These are phyloP conservation scores for Baeospora myosura DNA, from an alignment of 1,284 basidiomycete genomes.

Conservation along the genomic window DNA sequence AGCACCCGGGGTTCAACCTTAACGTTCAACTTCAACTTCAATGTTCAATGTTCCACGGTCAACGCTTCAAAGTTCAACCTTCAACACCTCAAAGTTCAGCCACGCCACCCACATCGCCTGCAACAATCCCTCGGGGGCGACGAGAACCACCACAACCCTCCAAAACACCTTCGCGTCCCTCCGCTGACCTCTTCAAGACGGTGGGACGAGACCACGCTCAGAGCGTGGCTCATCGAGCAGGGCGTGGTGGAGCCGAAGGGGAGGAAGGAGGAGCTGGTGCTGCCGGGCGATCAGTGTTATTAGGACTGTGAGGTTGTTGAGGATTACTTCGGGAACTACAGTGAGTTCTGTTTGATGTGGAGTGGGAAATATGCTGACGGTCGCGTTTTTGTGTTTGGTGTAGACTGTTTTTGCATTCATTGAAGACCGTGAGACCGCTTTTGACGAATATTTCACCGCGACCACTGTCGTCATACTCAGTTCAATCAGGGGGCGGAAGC, in stretches of 20 bases:
- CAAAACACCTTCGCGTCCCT: slow-evolving; percentile 60
- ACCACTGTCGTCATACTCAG: no score
- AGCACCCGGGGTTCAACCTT: no score
- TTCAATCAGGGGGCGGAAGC: no score
- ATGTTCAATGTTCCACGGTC: no score
- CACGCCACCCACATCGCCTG: no score
- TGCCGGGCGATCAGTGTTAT: slow-evolving; percentile 88
- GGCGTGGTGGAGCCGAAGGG: slow-evolving; percentile 78
- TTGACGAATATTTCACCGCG: slow-evolving; percentile 88
- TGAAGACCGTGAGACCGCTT: slow-evolving; percentile 87
- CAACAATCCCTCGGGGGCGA: no score
- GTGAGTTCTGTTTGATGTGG: slow-evolving; percentile 34
- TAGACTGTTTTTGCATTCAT: slow-evolving; percentile 89
- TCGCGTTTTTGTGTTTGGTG: neutral
- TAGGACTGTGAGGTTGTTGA: slow-evolving; percentile 75
- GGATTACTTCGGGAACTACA: slow-evolving; percentile 88
- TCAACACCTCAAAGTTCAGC: no score
- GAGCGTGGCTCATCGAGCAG: slow-evolving; percentile 80
- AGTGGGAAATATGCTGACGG: neutral
- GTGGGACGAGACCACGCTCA: slow-evolving; percentile 81
- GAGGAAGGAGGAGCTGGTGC: slow-evolving; percentile 70
- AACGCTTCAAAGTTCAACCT: no score
- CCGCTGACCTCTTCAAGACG: slow-evolving; percentile 49
- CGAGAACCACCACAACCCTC: no score
- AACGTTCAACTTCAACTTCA: no score